These are phyloP conservation scores for Alternaria brassicicola DNA, from an alignment of 2,329 filamentous ascomycete species.

Conservation along the genomic window DNA sequence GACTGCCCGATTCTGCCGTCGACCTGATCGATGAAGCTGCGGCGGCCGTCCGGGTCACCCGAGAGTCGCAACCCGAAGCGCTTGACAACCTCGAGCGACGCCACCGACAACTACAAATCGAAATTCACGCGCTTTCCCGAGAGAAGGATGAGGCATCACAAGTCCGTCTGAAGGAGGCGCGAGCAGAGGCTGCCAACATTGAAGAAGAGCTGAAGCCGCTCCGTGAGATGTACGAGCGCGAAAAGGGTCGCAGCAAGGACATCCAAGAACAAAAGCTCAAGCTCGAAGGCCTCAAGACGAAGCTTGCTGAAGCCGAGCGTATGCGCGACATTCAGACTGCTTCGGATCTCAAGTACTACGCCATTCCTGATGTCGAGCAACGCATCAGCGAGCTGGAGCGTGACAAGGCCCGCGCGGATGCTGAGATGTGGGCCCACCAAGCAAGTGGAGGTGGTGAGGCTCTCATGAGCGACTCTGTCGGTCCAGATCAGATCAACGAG, in stretches of 20 bases:
- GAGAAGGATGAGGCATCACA: slow-evolving; percentile 95
- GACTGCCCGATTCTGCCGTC: slow-evolving; percentile 94
- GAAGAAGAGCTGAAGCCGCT: slow-evolving; percentile 91
- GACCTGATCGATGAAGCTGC: slow-evolving; percentile 96
- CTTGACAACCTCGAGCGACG: slow-evolving; percentile 93
- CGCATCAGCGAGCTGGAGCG: slow-evolving; percentile 81
- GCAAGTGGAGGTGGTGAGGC: slow-evolving; percentile 66
- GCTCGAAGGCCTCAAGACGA: slow-evolving; percentile 87
- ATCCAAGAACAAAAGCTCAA: slow-evolving; percentile 96
- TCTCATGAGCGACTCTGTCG: slow-evolving; percentile 90
- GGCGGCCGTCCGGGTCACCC: slow-evolving; percentile 91
- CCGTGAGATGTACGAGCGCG: slow-evolving; percentile 92
- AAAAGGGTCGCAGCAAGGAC: slow-evolving; percentile 87
- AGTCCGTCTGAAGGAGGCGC: slow-evolving; percentile 78
- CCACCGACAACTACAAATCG: slow-evolving; percentile 89
- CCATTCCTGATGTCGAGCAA: slow-evolving; percentile 87
- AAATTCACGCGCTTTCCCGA: slow-evolving; percentile 91
- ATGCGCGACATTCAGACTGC: slow-evolving; percentile 83
- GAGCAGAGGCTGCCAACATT: slow-evolving; percentile 90
- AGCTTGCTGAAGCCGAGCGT: slow-evolving; percentile 91
- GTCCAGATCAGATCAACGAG: slow-evolving; percentile 97
- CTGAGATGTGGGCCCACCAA: slow-evolving; percentile 60
- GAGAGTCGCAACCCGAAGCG: slow-evolving; percentile 94
- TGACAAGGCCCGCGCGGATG: slow-evolving; percentile 80
- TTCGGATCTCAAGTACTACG: slow-evolving; percentile 95